phyloP scores from a whole-genome alignment of 495 filamentous ascomycete species.

The Penicillium odoratum region DNA sequence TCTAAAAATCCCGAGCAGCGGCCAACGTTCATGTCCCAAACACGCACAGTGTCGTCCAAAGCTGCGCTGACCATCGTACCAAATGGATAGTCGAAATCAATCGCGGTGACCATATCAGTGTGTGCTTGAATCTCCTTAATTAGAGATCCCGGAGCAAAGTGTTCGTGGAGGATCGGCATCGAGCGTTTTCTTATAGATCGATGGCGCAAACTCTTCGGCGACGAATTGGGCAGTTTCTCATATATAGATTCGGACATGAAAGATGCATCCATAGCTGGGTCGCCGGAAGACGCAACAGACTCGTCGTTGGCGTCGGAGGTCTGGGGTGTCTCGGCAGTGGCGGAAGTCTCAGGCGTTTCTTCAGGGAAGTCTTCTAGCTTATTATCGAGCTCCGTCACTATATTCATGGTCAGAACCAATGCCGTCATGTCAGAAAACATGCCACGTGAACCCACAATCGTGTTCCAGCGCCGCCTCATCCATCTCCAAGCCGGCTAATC shows the following conservation, averaged over 20 bases:
- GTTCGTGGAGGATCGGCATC: constrained; percentile 94
- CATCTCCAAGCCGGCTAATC: constrained; percentile 85
- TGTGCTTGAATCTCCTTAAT: constrained; percentile 90
- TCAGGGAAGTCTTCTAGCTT: constrained; percentile 78
- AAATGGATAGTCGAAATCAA: constrained; percentile 96
- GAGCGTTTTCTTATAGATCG: constrained; percentile 73
- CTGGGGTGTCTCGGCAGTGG: constrained; percentile 55
- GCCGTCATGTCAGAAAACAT: not conserved
- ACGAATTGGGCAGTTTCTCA: constrained; percentile 76
- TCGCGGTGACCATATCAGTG: constrained; percentile 80
- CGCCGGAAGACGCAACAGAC: constrained; percentile 48
- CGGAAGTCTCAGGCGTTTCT: constrained; percentile 65
- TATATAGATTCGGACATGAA: constrained; percentile 99
- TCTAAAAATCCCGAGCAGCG: constrained; percentile 88
- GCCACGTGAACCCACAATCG: constrained; percentile 58
- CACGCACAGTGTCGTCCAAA: constrained; percentile 92
- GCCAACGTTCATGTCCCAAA: constrained; percentile 94
- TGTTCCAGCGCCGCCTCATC: constrained; percentile 90
- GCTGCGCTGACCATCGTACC: constrained; percentile 95
- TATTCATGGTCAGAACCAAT: constrained; percentile 1
- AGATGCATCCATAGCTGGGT: constrained; percentile 58
- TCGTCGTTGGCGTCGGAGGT: constrained; percentile 58
- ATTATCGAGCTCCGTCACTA: constrained; percentile 80
- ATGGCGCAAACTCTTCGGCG: constrained; percentile 62
- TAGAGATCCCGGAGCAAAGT: constrained; percentile 85